A percentile compares a stretch with the other conserved stretches of the same genome.
These are phyloP conservation scores for Chalciporus sphaerocephalus DNA, from an alignment of 768 basidiomycete species.

Conservation along the genomic window DNA sequence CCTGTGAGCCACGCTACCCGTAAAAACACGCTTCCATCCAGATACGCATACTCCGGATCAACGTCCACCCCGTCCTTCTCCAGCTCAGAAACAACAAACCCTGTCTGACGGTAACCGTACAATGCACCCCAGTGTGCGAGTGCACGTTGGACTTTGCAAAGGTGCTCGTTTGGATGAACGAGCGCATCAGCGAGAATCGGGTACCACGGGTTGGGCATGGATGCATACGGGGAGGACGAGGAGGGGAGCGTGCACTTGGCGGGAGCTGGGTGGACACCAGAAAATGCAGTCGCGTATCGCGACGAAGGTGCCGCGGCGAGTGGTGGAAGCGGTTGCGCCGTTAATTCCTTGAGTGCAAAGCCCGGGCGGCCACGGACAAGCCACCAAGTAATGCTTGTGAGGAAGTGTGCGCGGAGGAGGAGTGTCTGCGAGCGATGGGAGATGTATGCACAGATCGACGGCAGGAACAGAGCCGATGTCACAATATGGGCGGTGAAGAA, in stretches of 20 bases:
- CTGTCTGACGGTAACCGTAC: conserved; percentile 40
- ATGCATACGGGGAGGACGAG: conserved; percentile 32
- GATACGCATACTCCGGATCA: conserved; percentile 42
- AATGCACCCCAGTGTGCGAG: conserved; percentile 42
- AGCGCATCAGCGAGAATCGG: conserved; percentile 49
- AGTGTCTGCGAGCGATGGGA: conserved; percentile 55
- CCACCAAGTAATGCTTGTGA: conserved; percentile 48
- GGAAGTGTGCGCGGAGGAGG: conserved; percentile 58
- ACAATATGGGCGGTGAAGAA: conserved; percentile 68
- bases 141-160: conserved; percentile 47
- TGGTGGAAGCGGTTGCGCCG: conserved; percentile 28
- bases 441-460: conserved; percentile 44
- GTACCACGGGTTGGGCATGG: conserved; percentile 56
- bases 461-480: conserved; percentile 61
- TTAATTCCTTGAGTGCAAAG: conserved; percentile 50
- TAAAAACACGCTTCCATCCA: conserved; percentile 64
- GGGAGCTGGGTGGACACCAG: conserved; percentile 20
- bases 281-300: conserved; percentile 22
- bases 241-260: conserved; percentile 25
- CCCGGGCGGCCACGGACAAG: conserved; percentile 52
- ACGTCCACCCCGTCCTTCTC: conserved; percentile 27
- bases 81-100: conserved; percentile 29
- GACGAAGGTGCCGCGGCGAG: conserved; percentile 14
- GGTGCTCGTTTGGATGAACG: conserved; percentile 57
- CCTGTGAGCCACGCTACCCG: conserved; percentile 51